Percentiles rank a stretch among this genome's conserved stretches.
Conservation (phyloP, 345 rosid genomes). For the Euphorbia tirucalli region DNA sequence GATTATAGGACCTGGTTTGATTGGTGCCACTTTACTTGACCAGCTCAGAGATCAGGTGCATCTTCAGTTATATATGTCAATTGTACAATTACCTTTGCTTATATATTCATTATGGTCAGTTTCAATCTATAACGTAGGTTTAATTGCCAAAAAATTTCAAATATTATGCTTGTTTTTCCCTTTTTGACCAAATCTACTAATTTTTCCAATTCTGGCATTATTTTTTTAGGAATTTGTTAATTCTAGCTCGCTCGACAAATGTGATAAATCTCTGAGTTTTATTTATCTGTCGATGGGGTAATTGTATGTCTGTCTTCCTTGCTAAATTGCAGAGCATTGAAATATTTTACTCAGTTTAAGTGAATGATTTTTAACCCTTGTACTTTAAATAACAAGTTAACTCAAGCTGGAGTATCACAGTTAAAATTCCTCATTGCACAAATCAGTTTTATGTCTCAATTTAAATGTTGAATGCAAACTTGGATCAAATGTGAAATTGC, state of each 20-base stretch:
- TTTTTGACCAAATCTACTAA: background rate
- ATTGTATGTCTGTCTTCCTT: background rate
- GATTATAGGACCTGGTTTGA: slow-evolving; percentile 92
- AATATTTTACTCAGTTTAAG: background rate
- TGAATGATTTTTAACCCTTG: background rate
- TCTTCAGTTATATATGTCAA: background rate
- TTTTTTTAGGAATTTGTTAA: background rate
- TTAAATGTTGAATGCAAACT: too few relatives aligned
- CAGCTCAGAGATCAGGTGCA: slow-evolving; percentile 94
- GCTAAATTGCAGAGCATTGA: background rate
- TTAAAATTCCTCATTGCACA: too few relatives aligned
- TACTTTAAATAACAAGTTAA: background rate
- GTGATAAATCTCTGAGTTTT: background rate
- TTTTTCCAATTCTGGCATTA: background rate
- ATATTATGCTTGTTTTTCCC: background rate
- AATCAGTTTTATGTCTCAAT: too few relatives aligned
- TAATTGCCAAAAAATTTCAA: background rate
- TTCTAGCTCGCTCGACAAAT: background rate
- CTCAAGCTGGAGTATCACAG: background rate
- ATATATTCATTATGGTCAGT: background rate
- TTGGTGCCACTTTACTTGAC: slow-evolving; percentile 88
- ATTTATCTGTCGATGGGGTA: too few relatives aligned
- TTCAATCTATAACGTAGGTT: background rate
- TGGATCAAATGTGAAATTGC: too few relatives aligned
- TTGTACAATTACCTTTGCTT: background rate